A percentile compares a stretch with the other conserved stretches of the same genome.
These are phyloP conservation scores for Laguncularia racemosa DNA, from an alignment of 345 rosid genomes.

Conservation along the genomic window DNA sequence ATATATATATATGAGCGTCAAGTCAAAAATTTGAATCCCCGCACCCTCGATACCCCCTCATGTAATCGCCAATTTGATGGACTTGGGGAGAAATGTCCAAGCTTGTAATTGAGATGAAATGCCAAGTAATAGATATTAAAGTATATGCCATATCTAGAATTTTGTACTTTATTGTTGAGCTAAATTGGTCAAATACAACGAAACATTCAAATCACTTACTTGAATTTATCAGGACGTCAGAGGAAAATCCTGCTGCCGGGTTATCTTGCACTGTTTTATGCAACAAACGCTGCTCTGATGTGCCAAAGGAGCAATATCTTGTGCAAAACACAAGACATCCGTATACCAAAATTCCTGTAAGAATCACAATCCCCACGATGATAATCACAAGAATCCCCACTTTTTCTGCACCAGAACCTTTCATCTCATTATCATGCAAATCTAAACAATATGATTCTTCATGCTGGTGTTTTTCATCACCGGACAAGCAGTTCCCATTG, in stretches of 20 bases:
- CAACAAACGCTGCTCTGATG: constrained; percentile 43
- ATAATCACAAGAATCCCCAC: constrained; percentile 36
- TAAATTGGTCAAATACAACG: too few species aligned
- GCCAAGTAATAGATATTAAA: too few species aligned
- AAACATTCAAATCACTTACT: constrained; percentile 28
- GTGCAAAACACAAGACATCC: constrained; percentile 27
- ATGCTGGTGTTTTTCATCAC: constrained; percentile 33
- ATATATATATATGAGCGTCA: neutral
- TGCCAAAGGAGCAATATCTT: constrained; percentile 28
- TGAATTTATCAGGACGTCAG: constrained; percentile 47
- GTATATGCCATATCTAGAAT: too few species aligned
- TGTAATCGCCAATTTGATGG: too few species aligned
- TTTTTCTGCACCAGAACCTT: constrained; percentile 20
- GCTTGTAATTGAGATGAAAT: too few species aligned
- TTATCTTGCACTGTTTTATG: constrained; percentile 40
- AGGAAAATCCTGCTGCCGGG: constrained; percentile 35
- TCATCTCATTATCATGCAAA: constrained; percentile 17
- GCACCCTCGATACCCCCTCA: too few species aligned
- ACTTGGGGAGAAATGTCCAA: too few species aligned
- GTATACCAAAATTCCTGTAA: constrained; percentile 25
- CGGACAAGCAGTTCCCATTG: constrained; percentile 55
- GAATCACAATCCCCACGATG: constrained; percentile 25
- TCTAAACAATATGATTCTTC: constrained; percentile 41
- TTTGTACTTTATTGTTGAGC: too few species aligned
- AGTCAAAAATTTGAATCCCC: too few species aligned